phyloP scores from a whole-genome alignment of 148 eudicot species.

The Fagopyrum esculentum region DNA sequence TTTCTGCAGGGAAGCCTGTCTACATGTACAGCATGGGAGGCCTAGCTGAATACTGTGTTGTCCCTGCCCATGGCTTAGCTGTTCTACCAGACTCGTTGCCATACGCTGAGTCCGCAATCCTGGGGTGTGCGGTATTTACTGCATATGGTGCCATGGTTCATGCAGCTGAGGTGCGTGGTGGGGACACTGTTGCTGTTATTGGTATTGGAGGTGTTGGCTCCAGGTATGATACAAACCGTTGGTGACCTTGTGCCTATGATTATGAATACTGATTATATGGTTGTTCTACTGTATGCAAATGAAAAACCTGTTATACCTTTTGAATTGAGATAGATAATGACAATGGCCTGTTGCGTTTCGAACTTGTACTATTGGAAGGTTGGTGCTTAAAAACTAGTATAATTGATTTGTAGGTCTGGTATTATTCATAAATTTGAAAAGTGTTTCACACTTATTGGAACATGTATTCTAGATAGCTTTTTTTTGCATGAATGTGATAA shows the following conservation, averaged over 20 bases:
- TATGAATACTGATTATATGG: neutral
- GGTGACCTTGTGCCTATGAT: neutral
- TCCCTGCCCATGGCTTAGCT: slow-evolving; percentile 85
- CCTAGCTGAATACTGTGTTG: slow-evolving; percentile 89
- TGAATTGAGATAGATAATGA: neutral
- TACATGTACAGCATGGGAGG: slow-evolving; percentile 99
- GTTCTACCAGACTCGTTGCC: slow-evolving; percentile 80
- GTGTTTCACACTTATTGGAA: neutral
- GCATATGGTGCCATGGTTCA: slow-evolving; percentile 99
- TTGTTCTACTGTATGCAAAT: neutral
- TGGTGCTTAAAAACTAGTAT: neutral
- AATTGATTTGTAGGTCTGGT: too few species aligned
- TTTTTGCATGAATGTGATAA: slow-evolving; percentile 20
- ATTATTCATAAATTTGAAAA: neutral
- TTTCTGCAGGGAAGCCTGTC: slow-evolving; percentile 75
- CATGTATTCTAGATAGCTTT: neutral
- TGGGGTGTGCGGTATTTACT: slow-evolving; percentile 99
- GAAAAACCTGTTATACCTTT: neutral
- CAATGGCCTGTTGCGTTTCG: too few species aligned
- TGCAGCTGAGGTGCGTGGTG: slow-evolving; percentile 93
- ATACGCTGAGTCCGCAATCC: slow-evolving; percentile 84
- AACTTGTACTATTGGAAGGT: neutral
- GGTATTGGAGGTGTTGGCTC: slow-evolving; percentile 99
- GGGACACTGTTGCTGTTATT: slow-evolving; percentile 91
- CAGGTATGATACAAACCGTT: slow-evolving; percentile 41